A percentile compares a stretch with the other conserved stretches of the same genome.
Conservation (phyloP, 169 alveolate genomes). For the Babesia bovis region DNA sequence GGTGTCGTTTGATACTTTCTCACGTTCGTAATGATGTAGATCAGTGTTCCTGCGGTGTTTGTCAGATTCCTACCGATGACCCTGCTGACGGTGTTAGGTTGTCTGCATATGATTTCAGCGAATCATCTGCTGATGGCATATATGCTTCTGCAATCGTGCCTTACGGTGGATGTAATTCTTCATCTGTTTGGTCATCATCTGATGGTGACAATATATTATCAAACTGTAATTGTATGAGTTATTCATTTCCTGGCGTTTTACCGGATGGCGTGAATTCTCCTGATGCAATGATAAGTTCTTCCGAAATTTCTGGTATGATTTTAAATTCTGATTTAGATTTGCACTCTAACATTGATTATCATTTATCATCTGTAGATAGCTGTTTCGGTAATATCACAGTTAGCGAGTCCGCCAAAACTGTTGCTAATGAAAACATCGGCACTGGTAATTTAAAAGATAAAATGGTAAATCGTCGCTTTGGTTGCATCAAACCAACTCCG, state of each 20-base stretch:
- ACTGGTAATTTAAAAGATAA: no score
- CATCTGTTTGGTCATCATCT: neutral
- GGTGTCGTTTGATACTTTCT: constrained; percentile 19
- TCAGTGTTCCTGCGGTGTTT: constrained; percentile 13
- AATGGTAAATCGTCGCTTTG: no score
- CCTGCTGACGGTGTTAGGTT: neutral
- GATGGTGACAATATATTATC: neutral
- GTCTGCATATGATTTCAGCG: constrained; percentile 12
- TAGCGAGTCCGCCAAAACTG: no score
- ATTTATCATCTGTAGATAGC: no score
- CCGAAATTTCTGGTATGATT: no score
- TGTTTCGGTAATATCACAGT: no score
- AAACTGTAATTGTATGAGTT: neutral
- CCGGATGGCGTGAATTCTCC: neutral
- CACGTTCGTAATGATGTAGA: constrained; percentile 13
- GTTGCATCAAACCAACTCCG: no score
- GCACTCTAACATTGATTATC: no score
- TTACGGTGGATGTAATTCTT: neutral
- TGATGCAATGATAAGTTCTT: neutral
- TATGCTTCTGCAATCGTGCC: constrained; percentile 8
- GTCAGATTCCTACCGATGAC: neutral
- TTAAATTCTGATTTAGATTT: no score
- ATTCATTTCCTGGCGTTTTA: neutral
- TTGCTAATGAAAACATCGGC: no score
- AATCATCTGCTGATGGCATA: constrained; percentile 11